Conservation (phyloP, 1,284 basidiomycete genomes). For the Bondarzewia mesenterica region DNA sequence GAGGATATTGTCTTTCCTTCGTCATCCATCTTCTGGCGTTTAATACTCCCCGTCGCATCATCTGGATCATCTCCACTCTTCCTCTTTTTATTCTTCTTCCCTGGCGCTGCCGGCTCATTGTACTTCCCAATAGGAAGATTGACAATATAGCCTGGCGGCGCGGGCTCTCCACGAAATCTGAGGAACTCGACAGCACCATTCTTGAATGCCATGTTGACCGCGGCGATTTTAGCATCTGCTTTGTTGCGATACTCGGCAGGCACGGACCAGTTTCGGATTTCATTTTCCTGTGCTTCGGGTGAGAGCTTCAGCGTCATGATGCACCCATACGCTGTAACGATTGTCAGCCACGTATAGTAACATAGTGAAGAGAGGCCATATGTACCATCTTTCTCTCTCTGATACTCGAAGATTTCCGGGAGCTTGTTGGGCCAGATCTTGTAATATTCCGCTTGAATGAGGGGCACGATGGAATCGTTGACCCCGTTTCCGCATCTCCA, state of each 20-base stretch:
- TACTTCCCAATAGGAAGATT: slow-evolving; percentile 3
- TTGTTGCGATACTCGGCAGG: slow-evolving; percentile 44
- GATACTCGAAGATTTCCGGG: slow-evolving; percentile 29
- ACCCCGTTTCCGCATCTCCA: slow-evolving; percentile 33
- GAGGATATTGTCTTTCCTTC: background rate
- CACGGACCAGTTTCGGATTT: slow-evolving; percentile 34
- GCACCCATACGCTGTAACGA: slow-evolving; percentile 45
- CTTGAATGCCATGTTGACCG: slow-evolving; percentile 39
- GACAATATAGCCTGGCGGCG: slow-evolving; percentile 23
- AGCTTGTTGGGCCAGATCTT: slow-evolving; percentile 31
- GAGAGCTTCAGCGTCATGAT: slow-evolving; percentile 37
- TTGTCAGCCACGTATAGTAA: background rate
- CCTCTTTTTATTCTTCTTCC: background rate
- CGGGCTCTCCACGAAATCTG: slow-evolving; percentile 34
- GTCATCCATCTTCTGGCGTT: background rate
- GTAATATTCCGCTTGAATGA: slow-evolving; percentile 33
- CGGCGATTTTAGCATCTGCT: slow-evolving; percentile 52
- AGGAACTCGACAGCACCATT: slow-evolving; percentile 50
- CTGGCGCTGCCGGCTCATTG: background rate
- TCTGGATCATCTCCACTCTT: background rate
- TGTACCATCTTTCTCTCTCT: slow-evolving; percentile 40
- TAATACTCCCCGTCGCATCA: background rate
- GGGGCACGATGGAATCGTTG: slow-evolving; percentile 34
- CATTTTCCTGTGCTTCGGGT: slow-evolving; percentile 20
- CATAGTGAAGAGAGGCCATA: background rate